A percentile compares a stretch with the other conserved stretches of the same genome.
Evolutionary conservation across 2,329 filamentous ascomycete genomes (phyloP).

Genomic region (Apiospora phragmitis): DNA sequence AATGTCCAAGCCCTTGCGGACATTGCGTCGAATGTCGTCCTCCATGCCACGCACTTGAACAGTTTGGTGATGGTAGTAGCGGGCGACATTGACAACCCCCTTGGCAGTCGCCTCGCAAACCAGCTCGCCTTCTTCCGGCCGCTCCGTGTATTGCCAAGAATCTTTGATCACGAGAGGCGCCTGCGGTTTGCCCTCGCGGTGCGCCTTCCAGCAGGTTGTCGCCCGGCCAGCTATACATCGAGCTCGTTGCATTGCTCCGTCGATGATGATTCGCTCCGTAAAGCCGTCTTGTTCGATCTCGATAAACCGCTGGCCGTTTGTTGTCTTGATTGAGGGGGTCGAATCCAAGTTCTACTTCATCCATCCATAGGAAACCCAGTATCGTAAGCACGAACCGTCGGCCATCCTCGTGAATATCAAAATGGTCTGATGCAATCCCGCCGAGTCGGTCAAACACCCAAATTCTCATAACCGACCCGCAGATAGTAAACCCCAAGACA

Average conservation of each 20-base stretch:
- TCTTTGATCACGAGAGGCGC: background rate
- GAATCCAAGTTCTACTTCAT: background rate
- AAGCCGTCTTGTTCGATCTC: background rate
- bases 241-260: background rate
- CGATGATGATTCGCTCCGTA: background rate
- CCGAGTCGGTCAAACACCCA: conserved; percentile 48
- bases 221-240: background rate
- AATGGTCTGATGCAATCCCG: conserved; percentile 43
- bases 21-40: background rate
- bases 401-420: conserved; percentile 22
- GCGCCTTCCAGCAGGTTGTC: background rate
- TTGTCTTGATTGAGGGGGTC: background rate
- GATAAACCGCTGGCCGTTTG: background rate
- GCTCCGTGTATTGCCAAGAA: background rate
- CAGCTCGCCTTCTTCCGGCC: background rate
- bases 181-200: background rate
- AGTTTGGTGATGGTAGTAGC: background rate
- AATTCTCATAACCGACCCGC: conserved; percentile 43
- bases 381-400: background rate
- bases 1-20: background rate
- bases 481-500: conserved; percentile 49
- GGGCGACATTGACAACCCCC: background rate
- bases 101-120: background rate
- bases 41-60: background rate
- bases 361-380: background rate